A percentile compares a stretch with the other conserved stretches of the same genome.
Evolutionary conservation across 352 stramenopile genomes (phyloP).

Genomic region (Globisporangium spiculum): DNA sequence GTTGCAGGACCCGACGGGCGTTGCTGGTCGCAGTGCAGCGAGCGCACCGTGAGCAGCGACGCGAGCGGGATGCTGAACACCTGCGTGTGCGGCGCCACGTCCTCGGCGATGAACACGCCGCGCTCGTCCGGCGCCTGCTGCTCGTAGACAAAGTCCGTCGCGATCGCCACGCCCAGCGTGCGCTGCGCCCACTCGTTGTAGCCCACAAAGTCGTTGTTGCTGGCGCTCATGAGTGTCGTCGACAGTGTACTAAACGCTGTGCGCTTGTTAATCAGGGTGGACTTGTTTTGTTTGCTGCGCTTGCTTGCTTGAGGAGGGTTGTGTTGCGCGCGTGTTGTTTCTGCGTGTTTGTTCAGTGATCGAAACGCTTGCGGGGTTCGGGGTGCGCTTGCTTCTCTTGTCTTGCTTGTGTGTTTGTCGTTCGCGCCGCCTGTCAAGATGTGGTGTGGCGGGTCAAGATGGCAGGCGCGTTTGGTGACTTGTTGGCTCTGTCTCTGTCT

Average conservation of each 20-base stretch:
- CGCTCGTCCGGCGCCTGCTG: conserved; percentile 47
- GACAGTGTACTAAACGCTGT: not conserved
- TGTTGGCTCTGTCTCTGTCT: not conserved
- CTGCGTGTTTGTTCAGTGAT: conserved; percentile 5
- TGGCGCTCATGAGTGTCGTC: conserved; percentile 2
- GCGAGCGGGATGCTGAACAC: conserved; percentile 64
- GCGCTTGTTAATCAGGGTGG: conserved; percentile 7
- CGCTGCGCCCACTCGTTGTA: conserved; percentile 75
- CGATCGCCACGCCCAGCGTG: conserved; percentile 50
- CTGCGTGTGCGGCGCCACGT: conserved; percentile 68
- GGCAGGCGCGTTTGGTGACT: not conserved
- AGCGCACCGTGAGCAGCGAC: conserved; percentile 57
- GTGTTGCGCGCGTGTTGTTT: not conserved
- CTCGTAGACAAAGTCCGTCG: conserved; percentile 85
- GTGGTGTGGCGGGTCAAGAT: not conserved
- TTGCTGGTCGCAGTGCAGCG: conserved; percentile 14
- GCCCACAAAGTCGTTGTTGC: conserved; percentile 42
- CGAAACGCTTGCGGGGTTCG: not conserved
- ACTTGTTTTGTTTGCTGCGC: not conserved
- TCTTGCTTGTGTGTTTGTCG: not conserved
- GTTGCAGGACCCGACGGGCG: conserved; percentile 16
- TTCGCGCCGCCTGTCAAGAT: not conserved
- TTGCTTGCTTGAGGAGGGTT: conserved; percentile 4
- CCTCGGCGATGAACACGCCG: conserved; percentile 79
- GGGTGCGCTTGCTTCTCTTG: not conserved